A percentile compares a stretch with the other conserved stretches of the same genome.
These are phyloP conservation scores for Dendrocalamus latiflorus DNA, from an alignment of 202 grass and related monocot species.

Conservation along the genomic window DNA sequence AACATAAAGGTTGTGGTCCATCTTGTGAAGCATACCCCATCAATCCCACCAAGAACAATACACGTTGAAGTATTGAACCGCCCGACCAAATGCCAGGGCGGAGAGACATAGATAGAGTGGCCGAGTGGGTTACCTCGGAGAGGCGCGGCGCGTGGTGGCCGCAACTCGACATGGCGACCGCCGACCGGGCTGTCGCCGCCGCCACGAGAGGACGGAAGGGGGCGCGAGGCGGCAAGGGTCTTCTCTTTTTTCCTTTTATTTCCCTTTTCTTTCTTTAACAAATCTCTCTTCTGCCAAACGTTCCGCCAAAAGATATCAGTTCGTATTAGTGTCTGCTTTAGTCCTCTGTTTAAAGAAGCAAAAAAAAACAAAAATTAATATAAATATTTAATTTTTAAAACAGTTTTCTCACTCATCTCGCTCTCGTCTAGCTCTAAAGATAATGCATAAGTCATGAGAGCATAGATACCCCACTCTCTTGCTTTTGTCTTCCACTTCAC, in stretches of 20 bases:
- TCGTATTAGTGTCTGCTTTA: too few species aligned
- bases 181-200: neutral
- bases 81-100: neutral
- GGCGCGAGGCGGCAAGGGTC: neutral
- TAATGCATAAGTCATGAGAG: too few species aligned
- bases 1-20: neutral
- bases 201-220: neutral
- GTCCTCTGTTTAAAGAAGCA: too few species aligned
- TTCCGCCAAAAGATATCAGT: too few species aligned
- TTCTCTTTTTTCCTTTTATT: neutral
- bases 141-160: conserved; percentile 57
- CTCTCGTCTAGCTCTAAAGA: too few species aligned
- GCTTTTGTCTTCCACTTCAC: too few species aligned
- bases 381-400: too few species aligned
- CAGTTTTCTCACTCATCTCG: too few species aligned
- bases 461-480: too few species aligned
- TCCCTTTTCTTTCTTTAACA: neutral
- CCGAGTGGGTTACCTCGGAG: conserved; percentile 47
- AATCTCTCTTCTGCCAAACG: too few species aligned
- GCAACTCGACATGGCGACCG: conserved; percentile 46
- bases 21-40: neutral
- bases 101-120: neutral
- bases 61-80: neutral
- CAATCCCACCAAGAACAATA: neutral
- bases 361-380: too few species aligned